Evolutionary conservation across 176 grass and related monocot species (phyloP), one percentile per base, ranked within the genome.

Genomic region (Luzula sylvatica): DNA sequence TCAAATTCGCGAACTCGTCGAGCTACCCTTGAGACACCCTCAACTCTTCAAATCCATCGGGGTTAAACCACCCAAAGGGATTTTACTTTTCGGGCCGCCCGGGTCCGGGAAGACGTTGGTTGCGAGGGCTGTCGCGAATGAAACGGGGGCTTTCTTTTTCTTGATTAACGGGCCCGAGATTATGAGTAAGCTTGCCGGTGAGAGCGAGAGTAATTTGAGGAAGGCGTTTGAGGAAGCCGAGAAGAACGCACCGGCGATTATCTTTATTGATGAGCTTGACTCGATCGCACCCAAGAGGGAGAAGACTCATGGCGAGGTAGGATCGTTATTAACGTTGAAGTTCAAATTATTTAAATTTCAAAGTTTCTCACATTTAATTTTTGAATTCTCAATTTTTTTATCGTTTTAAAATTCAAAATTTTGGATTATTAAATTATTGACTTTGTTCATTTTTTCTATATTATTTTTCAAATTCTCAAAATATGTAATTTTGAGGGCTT

Each of bases 151-250:
- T 8, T 90, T 83, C 23, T 90, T 90, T 79, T 83, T 90, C 46
- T 39, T 82, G 15, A 90, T 90, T 11, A 90, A 90, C 76, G 86
- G 86, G 7, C 86, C 79, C 26, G 80, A 90, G 58, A 90, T 90
- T 38, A 90, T 90, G 80, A 80, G 79, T 38, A 90, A 90, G 52
- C 58, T 90, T 30, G 79, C 86, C 41, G 86, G 86, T 60, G 86
- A 90, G 65, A 83, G 75, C 57, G 86, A 90, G 57, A 90, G 75
- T 42, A 90, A 90, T 76, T 69, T 90, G 17, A 73, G 86, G 16
- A 90, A 90, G 55, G 87, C 87, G 2, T 94, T 87, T 40, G 87
- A 93, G 44, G 87, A 93, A 70, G 87, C 87, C 3, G 87, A 93
- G 52, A 86, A 86, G 60, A 93, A 93, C 52, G 87, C 87, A 1